Evolutionary conservation across 805 yeast genomes (phyloP), one percentile per base, ranked within the genome.

Genomic region (Priceomyces haplophilus): DNA sequence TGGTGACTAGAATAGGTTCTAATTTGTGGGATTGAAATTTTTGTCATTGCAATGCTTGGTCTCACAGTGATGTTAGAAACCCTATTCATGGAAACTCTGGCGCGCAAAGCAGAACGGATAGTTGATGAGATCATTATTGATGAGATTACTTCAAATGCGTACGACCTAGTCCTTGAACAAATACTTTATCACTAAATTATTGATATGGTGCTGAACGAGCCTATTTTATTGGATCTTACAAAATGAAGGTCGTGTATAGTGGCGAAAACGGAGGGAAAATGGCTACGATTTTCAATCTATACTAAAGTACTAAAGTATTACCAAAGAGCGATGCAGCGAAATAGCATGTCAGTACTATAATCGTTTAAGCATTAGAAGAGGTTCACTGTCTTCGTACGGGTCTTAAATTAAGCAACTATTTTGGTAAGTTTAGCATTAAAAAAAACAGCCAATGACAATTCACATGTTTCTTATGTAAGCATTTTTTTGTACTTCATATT

Each of bases 1-100:
- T 83, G 87, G 64, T 87, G 95, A 16, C 16, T 25, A 42, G 95
- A 85, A 78, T 86, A 89, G 58, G 75, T 75, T 80, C 97, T 81
- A 38, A 66, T 48, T 46, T 58, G 67, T 44, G 59, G 59, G 32
- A 57, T 44, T 20, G 63, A 41, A 38, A 55, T 42, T 43, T 54
- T 55, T 40, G 50, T 47, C 46, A 56, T 45, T 38, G 50, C 48
- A 41, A 46, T 44, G 38, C 44, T 46, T 24, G 58, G 49, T 47
- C 58, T 56, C 48, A 51, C 54, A 45, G 70, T 55, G 34, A 65
- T 61, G 44, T 47, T 43, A 20, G 54, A 39, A 20, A 58, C 21
- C 53, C 65, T 62, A 40, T 67, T 66, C 43, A 55, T 44, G 42
- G 54, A 53, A 23, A 53, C 55, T 59, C 66, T 63, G 38, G 67